Conservation (phyloP, 176 grass and related monocot species). For the sorghum (Sorghum bicolor) region DNA sequence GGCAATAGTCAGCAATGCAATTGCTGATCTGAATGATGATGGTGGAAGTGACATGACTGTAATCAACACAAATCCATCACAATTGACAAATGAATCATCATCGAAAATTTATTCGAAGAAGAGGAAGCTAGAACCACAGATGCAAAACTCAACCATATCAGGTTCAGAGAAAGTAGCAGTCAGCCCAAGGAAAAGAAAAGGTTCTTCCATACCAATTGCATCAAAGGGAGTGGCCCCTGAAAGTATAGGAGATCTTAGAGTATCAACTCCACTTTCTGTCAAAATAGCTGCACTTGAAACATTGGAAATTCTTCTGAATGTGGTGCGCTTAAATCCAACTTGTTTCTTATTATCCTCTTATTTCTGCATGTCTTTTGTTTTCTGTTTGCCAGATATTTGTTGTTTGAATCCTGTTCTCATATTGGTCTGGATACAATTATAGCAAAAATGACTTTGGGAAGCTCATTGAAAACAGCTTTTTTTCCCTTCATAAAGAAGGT, state of each 20-base stretch:
- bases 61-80: slow-evolving; percentile 26
- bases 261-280: slow-evolving; percentile 43
- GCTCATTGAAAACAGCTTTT: background rate
- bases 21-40: slow-evolving; percentile 64
- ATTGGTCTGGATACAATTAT: background rate
- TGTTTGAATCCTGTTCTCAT: background rate
- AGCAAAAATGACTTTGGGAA: background rate
- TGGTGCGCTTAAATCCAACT: slow-evolving; percentile 49
- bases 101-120: slow-evolving; percentile 64
- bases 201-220: slow-evolving; percentile 20
- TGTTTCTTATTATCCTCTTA: background rate
- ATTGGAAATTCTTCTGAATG: slow-evolving; percentile 78
- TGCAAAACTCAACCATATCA: slow-evolving; percentile 28
- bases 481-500: background rate
- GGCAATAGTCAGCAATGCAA: slow-evolving; percentile 64
- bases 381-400: background rate
- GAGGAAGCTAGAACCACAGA: slow-evolving; percentile 53
- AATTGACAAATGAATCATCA: slow-evolving; percentile 40
- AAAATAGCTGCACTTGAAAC: slow-evolving; percentile 77
- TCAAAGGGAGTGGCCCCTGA: slow-evolving; percentile 26
- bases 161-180: slow-evolving; percentile 28
- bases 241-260: slow-evolving; percentile 29
- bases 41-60: slow-evolving; percentile 33
- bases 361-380: background rate
- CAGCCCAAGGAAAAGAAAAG: slow-evolving; percentile 46